phyloP scores from a whole-genome alignment of 441 rosid species.

The Geranium incanum region DNA sequence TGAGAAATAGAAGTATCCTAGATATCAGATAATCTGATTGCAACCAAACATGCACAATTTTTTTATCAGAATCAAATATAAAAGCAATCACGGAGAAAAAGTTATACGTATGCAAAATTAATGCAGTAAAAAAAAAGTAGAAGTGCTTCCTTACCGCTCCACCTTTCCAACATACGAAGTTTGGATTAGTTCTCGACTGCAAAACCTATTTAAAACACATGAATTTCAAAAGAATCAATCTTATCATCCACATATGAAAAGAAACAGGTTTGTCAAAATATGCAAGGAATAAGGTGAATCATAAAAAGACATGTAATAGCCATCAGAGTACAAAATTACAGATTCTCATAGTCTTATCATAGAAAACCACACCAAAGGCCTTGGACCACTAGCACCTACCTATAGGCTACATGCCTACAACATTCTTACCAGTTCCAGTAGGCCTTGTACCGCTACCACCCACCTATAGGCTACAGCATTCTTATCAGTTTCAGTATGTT shows the following conservation, averaged over 20 bases:
- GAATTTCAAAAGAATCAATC: constrained; percentile 21
- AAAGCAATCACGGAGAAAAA: neutral
- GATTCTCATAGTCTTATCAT: neutral
- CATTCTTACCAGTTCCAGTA: no score
- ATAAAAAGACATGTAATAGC: neutral
- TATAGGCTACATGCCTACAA: neutral
- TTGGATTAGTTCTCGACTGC: constrained; percentile 68
- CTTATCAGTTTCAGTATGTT: neutral
- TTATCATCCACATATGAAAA: constrained; percentile 11
- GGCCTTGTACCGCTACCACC: neutral
- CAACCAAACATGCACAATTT: neutral
- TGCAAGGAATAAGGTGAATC: neutral
- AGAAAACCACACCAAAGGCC: neutral
- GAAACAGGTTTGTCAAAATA: neutral
- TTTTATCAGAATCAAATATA: neutral
- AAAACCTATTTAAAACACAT: constrained; percentile 43
- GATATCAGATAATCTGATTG: neutral
- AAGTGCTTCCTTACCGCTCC: constrained; percentile 58
- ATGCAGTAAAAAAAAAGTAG: neutral
- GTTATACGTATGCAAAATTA: neutral
- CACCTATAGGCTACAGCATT: neutral
- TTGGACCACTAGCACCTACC: neutral
- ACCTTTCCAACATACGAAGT: constrained; percentile 75
- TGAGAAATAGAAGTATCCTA: neutral
- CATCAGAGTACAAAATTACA: neutral